phyloP scores from a whole-genome alignment of 2,329 filamentous ascomycete genomes.

The Neofusicoccum kwambonambiense region DNA sequence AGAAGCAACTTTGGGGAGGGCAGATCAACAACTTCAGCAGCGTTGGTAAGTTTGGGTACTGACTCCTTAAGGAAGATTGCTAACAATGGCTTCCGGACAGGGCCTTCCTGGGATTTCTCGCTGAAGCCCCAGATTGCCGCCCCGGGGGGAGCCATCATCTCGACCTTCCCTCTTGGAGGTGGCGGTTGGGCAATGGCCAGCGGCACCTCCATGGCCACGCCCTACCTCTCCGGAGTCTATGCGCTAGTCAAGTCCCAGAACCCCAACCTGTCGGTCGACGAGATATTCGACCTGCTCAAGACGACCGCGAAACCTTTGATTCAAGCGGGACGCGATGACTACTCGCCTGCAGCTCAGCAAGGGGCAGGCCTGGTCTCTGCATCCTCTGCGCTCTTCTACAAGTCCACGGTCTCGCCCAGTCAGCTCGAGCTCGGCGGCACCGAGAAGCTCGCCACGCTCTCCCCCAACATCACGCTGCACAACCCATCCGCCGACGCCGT shows the following conservation, averaged over 20 bases:
- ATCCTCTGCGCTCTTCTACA: constrained; percentile 23
- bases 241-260: constrained; percentile 19
- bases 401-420: constrained; percentile 20
- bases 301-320: constrained; percentile 24
- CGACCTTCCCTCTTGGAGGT: constrained; percentile 51
- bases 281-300: constrained; percentile 23
- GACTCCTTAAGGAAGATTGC: too few relatives aligned
- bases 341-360: constrained; percentile 25
- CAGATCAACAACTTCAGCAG: constrained; percentile 1
- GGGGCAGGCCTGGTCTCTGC: constrained; percentile 26
- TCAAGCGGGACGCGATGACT: constrained; percentile 17
- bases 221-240: constrained; percentile 23
- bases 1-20: neutral
- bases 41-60: neutral
- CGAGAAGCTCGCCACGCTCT: constrained; percentile 25
- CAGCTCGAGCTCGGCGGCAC: constrained; percentile 27
- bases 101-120: constrained; percentile 59
- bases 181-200: constrained; percentile 52
- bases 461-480: constrained; percentile 26
- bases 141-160: constrained; percentile 58
- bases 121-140: constrained; percentile 58
- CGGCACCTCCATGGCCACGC: constrained; percentile 51
- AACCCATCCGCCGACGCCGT: constrained; percentile 19
- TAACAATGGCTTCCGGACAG: constrained; percentile 32
- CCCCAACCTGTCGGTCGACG: constrained; percentile 13